phyloP scores from a whole-genome alignment of 805 yeast species.

The Cyberlindnera xishuangbannaensis region DNA sequence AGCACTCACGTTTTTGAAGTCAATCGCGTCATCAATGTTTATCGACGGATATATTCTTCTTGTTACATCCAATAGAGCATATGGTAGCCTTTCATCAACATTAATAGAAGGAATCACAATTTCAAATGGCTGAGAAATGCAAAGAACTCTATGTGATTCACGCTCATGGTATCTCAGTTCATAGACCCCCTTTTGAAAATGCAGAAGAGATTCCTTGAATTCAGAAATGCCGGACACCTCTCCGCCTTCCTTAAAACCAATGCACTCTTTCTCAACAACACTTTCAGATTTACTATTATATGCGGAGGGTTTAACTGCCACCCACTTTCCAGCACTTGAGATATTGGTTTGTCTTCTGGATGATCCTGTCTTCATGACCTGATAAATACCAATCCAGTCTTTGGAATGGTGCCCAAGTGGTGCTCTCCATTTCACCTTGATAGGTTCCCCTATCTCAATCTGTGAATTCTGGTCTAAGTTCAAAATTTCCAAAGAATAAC shows the following conservation, averaged over 20 bases:
- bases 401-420: conserved; percentile 42
- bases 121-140: conserved; percentile 62
- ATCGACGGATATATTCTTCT: conserved; percentile 17
- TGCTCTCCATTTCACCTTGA: conserved; percentile 48
- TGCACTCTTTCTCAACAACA: conserved; percentile 5
- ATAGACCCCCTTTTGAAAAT: conserved; percentile 65
- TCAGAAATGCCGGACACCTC: conserved; percentile 38
- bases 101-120: conserved; percentile 38
- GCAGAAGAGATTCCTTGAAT: conserved; percentile 44
- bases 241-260: conserved; percentile 12
- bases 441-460: conserved; percentile 44
- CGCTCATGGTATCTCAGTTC: conserved; percentile 69
- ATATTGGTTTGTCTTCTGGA: conserved; percentile 50
- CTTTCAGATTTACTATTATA: conserved; percentile 26
- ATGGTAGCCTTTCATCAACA: conserved; percentile 28
- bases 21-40: conserved; percentile 18
- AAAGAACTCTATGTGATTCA: conserved; percentile 64
- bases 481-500: conserved; percentile 25
- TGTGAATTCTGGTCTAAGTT: conserved; percentile 17
- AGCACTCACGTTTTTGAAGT: conserved; percentile 21
- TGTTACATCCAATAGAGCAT: conserved; percentile 24
- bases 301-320: conserved; percentile 34
- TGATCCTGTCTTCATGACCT: conserved; percentile 51
- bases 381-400: conserved; percentile 79
- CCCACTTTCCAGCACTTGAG: conserved; percentile 67